Evolutionary conservation across 108 stramenopile species (phyloP).

Genomic region (Thalassiosira profunda): DNA sequence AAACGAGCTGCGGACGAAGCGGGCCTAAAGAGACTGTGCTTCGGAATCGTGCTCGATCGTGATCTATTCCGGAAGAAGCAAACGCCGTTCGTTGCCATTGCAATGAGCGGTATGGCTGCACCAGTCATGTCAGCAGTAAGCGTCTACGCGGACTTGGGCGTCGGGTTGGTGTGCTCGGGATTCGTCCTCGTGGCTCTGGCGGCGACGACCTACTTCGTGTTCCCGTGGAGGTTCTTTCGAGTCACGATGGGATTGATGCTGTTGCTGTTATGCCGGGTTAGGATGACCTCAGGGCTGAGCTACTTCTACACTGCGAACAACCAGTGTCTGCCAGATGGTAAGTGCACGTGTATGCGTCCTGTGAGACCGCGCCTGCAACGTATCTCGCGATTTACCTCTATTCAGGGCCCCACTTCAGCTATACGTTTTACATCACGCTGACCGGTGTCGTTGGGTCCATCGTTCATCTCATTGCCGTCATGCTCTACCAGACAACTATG

Average conservation of each 20-base stretch:
- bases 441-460: slow-evolving; percentile 42
- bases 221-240: slow-evolving; percentile 23
- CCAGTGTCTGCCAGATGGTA: slow-evolving; percentile 41
- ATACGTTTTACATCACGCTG: slow-evolving; percentile 52
- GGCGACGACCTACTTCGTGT: slow-evolving; percentile 19
- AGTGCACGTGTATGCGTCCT: slow-evolving; percentile 1
- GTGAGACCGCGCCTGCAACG: not conserved
- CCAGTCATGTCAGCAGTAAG: slow-evolving; percentile 41
- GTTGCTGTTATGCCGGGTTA: slow-evolving; percentile 15
- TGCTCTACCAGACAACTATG: slow-evolving; percentile 37
- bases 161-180: slow-evolving; percentile 25
- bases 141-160: slow-evolving; percentile 28
- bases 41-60: slow-evolving; percentile 33
- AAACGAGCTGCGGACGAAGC: slow-evolving; percentile 19
- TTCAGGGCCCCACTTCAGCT: slow-evolving; percentile 44
- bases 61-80: slow-evolving; percentile 37
- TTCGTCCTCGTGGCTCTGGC: slow-evolving; percentile 17
- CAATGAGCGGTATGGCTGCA: slow-evolving; percentile 37
- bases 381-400: not conserved
- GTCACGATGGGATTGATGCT: slow-evolving; percentile 36
- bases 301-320: slow-evolving; percentile 47
- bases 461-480: slow-evolving; percentile 36
- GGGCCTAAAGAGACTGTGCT: slow-evolving; percentile 38
- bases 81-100: slow-evolving; percentile 47
- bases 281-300: slow-evolving; percentile 26